Evolutionary conservation across 495 filamentous ascomycete species (phyloP).

Genomic region (Tuber umbilicatum): DNA sequence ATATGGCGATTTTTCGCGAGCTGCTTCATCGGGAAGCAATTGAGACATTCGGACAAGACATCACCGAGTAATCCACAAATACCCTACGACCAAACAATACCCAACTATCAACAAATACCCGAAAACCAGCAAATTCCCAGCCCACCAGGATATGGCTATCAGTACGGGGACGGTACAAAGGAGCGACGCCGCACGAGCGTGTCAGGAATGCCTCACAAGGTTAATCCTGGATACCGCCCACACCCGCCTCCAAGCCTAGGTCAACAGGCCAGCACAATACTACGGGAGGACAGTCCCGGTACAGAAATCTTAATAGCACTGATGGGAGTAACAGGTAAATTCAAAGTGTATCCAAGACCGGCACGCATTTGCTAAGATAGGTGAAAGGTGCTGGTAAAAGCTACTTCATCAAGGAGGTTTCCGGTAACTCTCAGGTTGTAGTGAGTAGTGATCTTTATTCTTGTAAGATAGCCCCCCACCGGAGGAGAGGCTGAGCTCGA

Average conservation of each 20-base stretch:
- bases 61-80: too few species aligned
- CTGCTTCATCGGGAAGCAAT: background rate
- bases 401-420: constrained; percentile 42
- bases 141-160: too few species aligned
- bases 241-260: background rate
- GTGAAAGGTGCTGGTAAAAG: constrained; percentile 44
- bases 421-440: constrained; percentile 20
- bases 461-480: constrained; percentile 14
- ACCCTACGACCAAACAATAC: too few species aligned
- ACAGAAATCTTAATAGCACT: constrained; percentile 40
- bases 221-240: background rate
- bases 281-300: background rate
- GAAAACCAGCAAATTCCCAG: too few species aligned
- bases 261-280: background rate
- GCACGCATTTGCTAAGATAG: background rate
- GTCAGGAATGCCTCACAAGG: background rate
- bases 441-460: constrained; percentile 32
- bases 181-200: background rate
- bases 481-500: background rate
- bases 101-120: too few species aligned
- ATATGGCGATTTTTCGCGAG: background rate
- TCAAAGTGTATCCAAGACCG: background rate
- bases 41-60: too few species aligned
- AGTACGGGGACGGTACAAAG: background rate
- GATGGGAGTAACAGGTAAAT: constrained; percentile 45